Evolutionary conservation across 768 basidiomycete species (phyloP).

Genomic region (Podaxis sp.): DNA sequence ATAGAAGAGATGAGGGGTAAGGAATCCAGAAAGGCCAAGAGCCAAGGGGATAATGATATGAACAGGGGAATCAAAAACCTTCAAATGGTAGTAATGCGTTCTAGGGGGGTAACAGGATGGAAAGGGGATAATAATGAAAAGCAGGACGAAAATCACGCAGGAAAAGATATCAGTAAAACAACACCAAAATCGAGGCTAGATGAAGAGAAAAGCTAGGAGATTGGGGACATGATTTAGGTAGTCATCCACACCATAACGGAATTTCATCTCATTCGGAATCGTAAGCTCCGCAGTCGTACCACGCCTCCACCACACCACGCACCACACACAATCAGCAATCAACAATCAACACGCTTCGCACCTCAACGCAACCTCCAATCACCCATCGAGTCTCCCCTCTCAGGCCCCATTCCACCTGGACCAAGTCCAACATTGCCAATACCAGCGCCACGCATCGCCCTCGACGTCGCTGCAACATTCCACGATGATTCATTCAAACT

Average conservation of each 20-base stretch:
- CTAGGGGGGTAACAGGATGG: constrained; percentile 1
- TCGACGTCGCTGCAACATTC: constrained; percentile 27
- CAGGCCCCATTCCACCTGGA: constrained; percentile 9
- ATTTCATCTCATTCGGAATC: not conserved
- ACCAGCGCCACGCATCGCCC: constrained; percentile 14
- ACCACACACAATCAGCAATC: not conserved
- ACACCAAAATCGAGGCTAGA: constrained; percentile 10
- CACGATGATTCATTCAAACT: constrained; percentile 33
- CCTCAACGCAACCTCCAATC: constrained; percentile 12
- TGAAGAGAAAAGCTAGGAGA: not conserved
- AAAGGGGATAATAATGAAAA: constrained; percentile 2
- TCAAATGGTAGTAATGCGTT: constrained; percentile 2
- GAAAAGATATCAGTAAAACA: constrained; percentile 10
- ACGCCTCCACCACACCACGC: constrained; percentile 4
- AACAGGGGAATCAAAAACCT: not conserved
- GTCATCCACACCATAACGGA: not conserved
- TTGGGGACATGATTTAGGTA: too few species aligned
- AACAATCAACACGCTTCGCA: not conserved
- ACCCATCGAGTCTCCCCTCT: constrained; percentile 11
- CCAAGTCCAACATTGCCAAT: constrained; percentile 8
- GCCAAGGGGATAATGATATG: not conserved
- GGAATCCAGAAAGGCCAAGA: not conserved
- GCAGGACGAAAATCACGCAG: constrained; percentile 1
- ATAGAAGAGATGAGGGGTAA: constrained; percentile 7
- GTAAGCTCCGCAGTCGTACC: constrained; percentile 14